Evolutionary conservation across 2,329 filamentous ascomycete genomes (phyloP).

Genomic region (Colletotrichum orchidophilum): DNA sequence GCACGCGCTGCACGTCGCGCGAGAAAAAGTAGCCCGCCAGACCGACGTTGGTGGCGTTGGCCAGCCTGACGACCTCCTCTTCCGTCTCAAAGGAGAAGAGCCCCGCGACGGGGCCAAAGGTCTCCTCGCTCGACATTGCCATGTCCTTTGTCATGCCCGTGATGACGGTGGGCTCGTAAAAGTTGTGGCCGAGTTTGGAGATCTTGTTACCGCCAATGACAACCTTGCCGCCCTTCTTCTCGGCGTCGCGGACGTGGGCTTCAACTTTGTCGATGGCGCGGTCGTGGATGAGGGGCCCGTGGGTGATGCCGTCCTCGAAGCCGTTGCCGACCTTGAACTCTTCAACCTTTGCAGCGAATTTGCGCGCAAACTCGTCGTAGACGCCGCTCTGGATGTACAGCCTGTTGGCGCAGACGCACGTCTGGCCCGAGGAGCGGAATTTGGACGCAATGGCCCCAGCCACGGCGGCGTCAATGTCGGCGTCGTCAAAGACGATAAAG

Average conservation of each 20-base stretch:
- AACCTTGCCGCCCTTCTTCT: slow-evolving; percentile 79
- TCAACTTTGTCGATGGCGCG: slow-evolving; percentile 84
- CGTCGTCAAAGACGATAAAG: slow-evolving; percentile 97
- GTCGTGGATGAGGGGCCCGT: slow-evolving; percentile 86
- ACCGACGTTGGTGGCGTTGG: slow-evolving; percentile 86
- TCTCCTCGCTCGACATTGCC: slow-evolving; percentile 88
- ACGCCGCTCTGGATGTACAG: slow-evolving; percentile 82
- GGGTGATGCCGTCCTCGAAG: slow-evolving; percentile 75
- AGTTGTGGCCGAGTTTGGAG: slow-evolving; percentile 73
- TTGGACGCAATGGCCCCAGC: slow-evolving; percentile 85
- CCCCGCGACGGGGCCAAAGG: slow-evolving; percentile 92
- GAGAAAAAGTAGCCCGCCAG: slow-evolving; percentile 96
- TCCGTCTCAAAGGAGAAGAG: slow-evolving; percentile 91
- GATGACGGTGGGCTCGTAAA: slow-evolving; percentile 90
- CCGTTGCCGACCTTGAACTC: slow-evolving; percentile 80
- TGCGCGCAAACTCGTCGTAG: slow-evolving; percentile 77
- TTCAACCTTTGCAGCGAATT: slow-evolving; percentile 77
- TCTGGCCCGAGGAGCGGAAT: slow-evolving; percentile 95
- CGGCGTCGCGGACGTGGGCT: slow-evolving; percentile 81
- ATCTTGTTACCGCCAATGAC: slow-evolving; percentile 79
- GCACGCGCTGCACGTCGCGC: slow-evolving; percentile 65
- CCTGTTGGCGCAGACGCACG: slow-evolving; percentile 90
- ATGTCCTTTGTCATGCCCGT: slow-evolving; percentile 87
- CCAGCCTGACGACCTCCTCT: slow-evolving; percentile 84
- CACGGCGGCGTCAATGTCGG: slow-evolving; percentile 87